phyloP scores from a whole-genome alignment of 2,329 filamentous ascomycete genomes.

The Fusarium metavorans region DNA sequence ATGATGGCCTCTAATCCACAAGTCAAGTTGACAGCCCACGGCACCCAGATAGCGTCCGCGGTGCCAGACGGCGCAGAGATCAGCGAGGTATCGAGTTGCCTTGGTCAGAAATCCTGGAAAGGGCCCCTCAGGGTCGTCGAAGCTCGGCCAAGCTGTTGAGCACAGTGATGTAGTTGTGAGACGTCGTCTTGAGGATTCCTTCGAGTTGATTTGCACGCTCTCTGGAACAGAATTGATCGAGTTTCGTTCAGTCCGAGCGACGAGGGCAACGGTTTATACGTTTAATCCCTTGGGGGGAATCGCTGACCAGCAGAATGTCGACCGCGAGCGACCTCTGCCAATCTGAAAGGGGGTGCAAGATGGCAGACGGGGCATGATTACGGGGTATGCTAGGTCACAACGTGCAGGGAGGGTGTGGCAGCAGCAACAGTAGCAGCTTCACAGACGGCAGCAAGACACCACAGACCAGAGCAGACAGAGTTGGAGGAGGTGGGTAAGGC shows the following conservation, averaged over 20 bases:
- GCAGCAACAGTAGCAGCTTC: constrained; percentile 1
- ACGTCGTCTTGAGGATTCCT: constrained; percentile 1
- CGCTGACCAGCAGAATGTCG: constrained; percentile 30
- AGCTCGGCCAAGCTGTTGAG: not conserved
- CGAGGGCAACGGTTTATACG: constrained; percentile 40
- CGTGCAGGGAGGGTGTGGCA: constrained; percentile 34
- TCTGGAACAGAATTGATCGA: constrained; percentile 7
- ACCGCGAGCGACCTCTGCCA: constrained; percentile 32
- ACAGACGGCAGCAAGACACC: constrained; percentile 6
- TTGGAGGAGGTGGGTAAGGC: constrained; percentile 46
- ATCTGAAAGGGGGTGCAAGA: constrained; percentile 40
- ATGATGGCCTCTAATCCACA: constrained; percentile 46
- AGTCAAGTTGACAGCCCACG: constrained; percentile 46
- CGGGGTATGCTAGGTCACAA: constrained; percentile 33
- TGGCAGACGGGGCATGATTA: constrained; percentile 34
- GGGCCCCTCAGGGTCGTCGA: constrained; percentile 7
- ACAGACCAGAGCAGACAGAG: constrained; percentile 21
- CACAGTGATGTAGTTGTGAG: constrained; percentile 15
- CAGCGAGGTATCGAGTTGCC: constrained; percentile 37
- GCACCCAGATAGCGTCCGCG: constrained; percentile 46
- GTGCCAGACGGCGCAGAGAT: constrained; percentile 42
- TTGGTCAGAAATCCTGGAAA: constrained; percentile 36
- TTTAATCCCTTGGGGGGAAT: constrained; percentile 23
- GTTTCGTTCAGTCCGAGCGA: constrained; percentile 12
- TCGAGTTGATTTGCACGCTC: constrained; percentile 4